Conservation (phyloP, 2,329 filamentous ascomycete genomes). For the Tolypocladium inflatum region DNA sequence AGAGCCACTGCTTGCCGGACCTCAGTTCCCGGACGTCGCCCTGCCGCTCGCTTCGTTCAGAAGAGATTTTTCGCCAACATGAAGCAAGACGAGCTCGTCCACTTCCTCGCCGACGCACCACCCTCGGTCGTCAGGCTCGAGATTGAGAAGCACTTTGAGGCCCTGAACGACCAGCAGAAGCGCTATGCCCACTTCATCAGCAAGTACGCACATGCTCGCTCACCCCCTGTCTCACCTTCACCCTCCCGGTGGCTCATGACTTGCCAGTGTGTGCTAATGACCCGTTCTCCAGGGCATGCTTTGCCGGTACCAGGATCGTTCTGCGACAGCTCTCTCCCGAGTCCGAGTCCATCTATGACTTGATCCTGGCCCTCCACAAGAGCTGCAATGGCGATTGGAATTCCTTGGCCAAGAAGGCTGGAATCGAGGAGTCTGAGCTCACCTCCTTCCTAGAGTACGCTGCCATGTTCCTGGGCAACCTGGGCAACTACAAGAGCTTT, state of each 20-base stretch:
- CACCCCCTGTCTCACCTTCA: not conserved
- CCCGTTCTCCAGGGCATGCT: slow-evolving; percentile 53
- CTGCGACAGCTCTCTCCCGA: slow-evolving; percentile 74
- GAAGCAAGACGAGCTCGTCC: slow-evolving; percentile 51
- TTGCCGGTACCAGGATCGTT: slow-evolving; percentile 69
- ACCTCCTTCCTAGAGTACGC: slow-evolving; percentile 67
- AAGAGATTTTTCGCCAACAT: slow-evolving; percentile 29
- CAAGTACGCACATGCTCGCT: slow-evolving; percentile 39
- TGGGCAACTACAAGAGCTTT: slow-evolving; percentile 80
- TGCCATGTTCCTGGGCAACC: slow-evolving; percentile 69
- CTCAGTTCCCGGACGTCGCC: slow-evolving; percentile 10
- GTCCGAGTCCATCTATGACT: slow-evolving; percentile 70
- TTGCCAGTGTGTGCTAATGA: not conserved
- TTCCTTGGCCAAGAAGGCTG: slow-evolving; percentile 52
- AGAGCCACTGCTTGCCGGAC: slow-evolving; percentile 17
- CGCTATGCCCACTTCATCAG: slow-evolving; percentile 87
- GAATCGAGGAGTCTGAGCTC: slow-evolving; percentile 54
- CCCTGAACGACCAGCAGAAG: slow-evolving; percentile 65
- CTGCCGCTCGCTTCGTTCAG: slow-evolving; percentile 4
- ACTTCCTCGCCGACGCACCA: slow-evolving; percentile 86
- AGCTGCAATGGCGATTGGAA: slow-evolving; percentile 62
- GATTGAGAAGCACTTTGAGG: slow-evolving; percentile 88
- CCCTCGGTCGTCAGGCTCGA: slow-evolving; percentile 80
- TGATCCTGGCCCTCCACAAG: slow-evolving; percentile 66
- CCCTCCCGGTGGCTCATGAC: not conserved